A percentile compares a stretch with the other conserved stretches of the same genome.
phyloP scores from a whole-genome alignment of 306 rosid species.

The Cicer cuneatum region DNA sequence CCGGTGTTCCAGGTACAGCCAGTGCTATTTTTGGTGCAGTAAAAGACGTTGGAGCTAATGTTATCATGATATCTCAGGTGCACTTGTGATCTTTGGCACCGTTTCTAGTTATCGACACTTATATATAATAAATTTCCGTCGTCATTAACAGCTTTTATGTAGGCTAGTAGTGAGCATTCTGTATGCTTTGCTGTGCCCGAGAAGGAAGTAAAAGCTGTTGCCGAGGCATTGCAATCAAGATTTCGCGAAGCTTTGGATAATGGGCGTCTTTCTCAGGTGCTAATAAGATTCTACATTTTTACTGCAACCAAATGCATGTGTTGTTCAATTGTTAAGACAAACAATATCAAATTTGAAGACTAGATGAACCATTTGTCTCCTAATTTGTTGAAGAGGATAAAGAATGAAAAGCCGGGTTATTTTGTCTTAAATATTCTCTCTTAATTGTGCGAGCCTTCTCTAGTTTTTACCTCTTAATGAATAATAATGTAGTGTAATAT shows the following conservation, averaged over 20 bases:
- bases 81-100: slow-evolving; percentile 32
- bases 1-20: slow-evolving; percentile 99
- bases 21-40: slow-evolving; percentile 85
- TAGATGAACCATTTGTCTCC: slow-evolving; percentile 8
- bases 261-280: slow-evolving; percentile 98
- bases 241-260: slow-evolving; percentile 94
- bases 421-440: slow-evolving; percentile 19
- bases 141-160: slow-evolving; percentile 50
- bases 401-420: not conserved
- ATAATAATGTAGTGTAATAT: not conserved
- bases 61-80: slow-evolving; percentile 99
- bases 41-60: slow-evolving; percentile 99
- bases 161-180: slow-evolving; percentile 99
- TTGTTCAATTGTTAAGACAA: slow-evolving; percentile 32
- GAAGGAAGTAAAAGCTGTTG: slow-evolving; percentile 94
- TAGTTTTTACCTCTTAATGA: not conserved
- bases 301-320: slow-evolving; percentile 22
- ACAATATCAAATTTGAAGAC: not conserved
- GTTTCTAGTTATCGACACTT: slow-evolving; percentile 39
- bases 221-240: slow-evolving; percentile 86
- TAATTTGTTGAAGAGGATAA: slow-evolving; percentile 14
- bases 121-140: slow-evolving; percentile 25
- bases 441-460: slow-evolving; percentile 8
- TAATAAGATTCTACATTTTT: slow-evolving; percentile 29
- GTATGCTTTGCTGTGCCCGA: slow-evolving; percentile 99